Evolutionary conservation across 2,329 filamentous ascomycete genomes (phyloP).

Genomic region (Aaosphaeria arxii): DNA sequence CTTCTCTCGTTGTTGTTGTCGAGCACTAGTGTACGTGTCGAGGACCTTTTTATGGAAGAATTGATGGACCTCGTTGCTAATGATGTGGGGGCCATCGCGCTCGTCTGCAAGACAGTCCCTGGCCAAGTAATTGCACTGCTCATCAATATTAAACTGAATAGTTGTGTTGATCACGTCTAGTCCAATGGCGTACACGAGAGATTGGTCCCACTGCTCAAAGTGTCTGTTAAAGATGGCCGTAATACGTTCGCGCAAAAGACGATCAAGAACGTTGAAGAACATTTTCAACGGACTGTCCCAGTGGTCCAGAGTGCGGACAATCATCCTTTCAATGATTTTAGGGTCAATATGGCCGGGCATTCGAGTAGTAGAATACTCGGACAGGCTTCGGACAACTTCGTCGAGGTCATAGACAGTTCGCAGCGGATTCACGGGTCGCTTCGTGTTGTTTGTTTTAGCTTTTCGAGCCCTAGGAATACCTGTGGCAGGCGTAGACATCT

Average conservation of each 20-base stretch:
- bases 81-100: slow-evolving; percentile 33
- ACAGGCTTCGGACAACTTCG: slow-evolving; percentile 21
- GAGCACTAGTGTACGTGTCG: slow-evolving; percentile 18
- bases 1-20: slow-evolving; percentile 17
- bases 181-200: slow-evolving; percentile 23
- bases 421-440: too few species aligned
- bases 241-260: slow-evolving; percentile 11
- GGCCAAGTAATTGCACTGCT: slow-evolving; percentile 21
- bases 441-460: too few species aligned
- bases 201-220: slow-evolving; percentile 27
- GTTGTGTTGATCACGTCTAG: slow-evolving; percentile 22
- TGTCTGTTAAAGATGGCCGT: slow-evolving; percentile 20
- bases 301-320: slow-evolving; percentile 18
- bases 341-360: slow-evolving; percentile 34
- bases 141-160: slow-evolving; percentile 19
- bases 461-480: too few species aligned
- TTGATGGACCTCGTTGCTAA: slow-evolving; percentile 17
- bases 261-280: slow-evolving; percentile 24
- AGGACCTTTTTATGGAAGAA: slow-evolving; percentile 13
- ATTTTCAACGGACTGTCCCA: slow-evolving; percentile 26
- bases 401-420: slow-evolving; percentile 2
- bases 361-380: slow-evolving; percentile 20
- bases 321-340: slow-evolving; percentile 30
- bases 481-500: too few species aligned
- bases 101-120: slow-evolving; percentile 29